A percentile compares a stretch with the other conserved stretches of the same genome.
phyloP scores from a whole-genome alignment of 257 asterid genomes.

The Plantago ovata region DNA sequence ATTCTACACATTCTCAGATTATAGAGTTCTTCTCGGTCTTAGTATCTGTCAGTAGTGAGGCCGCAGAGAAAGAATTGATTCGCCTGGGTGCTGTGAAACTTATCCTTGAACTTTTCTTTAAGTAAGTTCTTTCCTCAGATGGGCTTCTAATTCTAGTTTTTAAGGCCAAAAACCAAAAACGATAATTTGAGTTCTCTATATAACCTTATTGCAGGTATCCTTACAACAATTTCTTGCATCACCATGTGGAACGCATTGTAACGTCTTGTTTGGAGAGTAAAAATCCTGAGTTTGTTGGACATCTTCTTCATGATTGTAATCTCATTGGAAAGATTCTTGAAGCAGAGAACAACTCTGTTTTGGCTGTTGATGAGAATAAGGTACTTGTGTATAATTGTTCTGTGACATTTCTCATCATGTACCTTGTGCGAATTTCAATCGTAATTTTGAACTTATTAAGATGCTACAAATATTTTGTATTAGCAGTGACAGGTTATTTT shows the following conservation, averaged over 20 bases:
- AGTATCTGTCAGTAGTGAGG: slow-evolving; percentile 65
- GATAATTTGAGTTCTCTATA: slow-evolving; percentile 11
- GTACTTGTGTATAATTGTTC: slow-evolving; percentile 22
- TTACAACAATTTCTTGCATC: slow-evolving; percentile 63
- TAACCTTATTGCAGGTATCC: slow-evolving; percentile 45
- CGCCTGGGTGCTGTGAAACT: slow-evolving; percentile 63
- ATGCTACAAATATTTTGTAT: too few species aligned
- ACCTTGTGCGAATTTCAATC: not conserved
- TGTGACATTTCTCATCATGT: slow-evolving; percentile 5
- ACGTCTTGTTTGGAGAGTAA: slow-evolving; percentile 62
- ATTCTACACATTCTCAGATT: slow-evolving; percentile 48
- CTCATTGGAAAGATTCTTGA: slow-evolving; percentile 61
- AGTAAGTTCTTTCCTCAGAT: slow-evolving; percentile 41
- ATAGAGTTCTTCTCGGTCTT: slow-evolving; percentile 90
- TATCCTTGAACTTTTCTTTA: slow-evolving; percentile 64
- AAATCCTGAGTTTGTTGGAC: slow-evolving; percentile 47
- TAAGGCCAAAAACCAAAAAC: slow-evolving; percentile 2
- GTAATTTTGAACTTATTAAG: too few species aligned
- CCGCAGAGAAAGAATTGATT: slow-evolving; percentile 85
- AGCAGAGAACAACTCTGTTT: slow-evolving; percentile 44
- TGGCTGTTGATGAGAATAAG: slow-evolving; percentile 39
- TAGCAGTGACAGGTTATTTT: too few species aligned
- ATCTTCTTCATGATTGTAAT: slow-evolving; percentile 54
- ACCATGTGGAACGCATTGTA: slow-evolving; percentile 48
- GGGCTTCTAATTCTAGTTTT: slow-evolving; percentile 5